phyloP scores from a whole-genome alignment of 2,329 filamentous ascomycete genomes.

The Paradendryphiella salina region DNA sequence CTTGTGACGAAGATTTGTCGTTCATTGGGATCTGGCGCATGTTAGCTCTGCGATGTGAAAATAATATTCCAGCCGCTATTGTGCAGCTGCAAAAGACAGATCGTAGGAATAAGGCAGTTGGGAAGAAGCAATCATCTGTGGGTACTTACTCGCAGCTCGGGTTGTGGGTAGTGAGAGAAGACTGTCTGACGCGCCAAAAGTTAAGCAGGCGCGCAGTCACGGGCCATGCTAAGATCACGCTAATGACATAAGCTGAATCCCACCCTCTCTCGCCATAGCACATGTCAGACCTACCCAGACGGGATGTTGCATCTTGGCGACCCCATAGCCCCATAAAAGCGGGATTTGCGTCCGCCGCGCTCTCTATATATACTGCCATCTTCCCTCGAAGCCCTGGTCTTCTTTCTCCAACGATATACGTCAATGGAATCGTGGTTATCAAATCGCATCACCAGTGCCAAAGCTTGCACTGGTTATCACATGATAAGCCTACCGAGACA shows the following conservation, averaged over 20 bases:
- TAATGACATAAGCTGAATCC: slow-evolving; percentile 15
- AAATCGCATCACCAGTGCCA: background rate
- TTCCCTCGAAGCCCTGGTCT: background rate
- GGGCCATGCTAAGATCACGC: slow-evolving; percentile 14
- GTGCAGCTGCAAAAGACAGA: background rate
- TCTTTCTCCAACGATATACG: background rate
- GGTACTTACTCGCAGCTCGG: slow-evolving; percentile 35
- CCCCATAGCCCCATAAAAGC: slow-evolving; percentile 2
- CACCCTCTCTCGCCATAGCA: background rate
- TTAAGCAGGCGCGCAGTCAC: slow-evolving; percentile 24
- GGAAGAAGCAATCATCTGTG: background rate
- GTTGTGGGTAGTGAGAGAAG: slow-evolving; percentile 29
- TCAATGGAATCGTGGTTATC: background rate
- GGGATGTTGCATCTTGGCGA: slow-evolving; percentile 6
- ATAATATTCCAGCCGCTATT: background rate
- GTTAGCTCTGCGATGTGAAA: slow-evolving; percentile 7
- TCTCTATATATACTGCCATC: background rate
- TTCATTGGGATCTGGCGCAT: slow-evolving; percentile 33
- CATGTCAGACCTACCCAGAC: background rate
- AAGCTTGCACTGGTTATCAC: background rate
- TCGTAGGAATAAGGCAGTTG: background rate
- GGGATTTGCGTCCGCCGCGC: background rate
- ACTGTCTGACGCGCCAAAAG: slow-evolving; percentile 15
- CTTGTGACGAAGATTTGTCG: slow-evolving; percentile 35
- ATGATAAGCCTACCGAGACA: background rate